Evolutionary conservation across 257 asterid species (phyloP).

Genomic region (Lycium ferocissimum): DNA sequence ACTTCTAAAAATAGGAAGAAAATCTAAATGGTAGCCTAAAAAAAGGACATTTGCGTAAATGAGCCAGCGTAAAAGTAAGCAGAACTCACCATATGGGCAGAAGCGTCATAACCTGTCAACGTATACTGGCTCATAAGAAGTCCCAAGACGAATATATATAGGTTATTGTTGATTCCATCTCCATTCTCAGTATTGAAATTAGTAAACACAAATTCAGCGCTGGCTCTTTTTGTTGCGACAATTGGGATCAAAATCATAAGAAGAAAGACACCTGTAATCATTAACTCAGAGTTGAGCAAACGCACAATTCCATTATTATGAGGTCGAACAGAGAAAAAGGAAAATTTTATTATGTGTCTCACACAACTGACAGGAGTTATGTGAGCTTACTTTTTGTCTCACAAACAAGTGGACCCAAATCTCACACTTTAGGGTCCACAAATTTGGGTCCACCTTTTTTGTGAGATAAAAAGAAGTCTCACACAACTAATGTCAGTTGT

Average conservation of each 20-base stretch:
- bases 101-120: conserved; percentile 89
- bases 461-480: too few species aligned
- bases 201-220: conserved; percentile 81
- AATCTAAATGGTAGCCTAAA: too few species aligned
- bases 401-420: too few species aligned
- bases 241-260: conserved; percentile 85
- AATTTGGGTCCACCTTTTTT: too few species aligned
- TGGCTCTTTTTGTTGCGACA: conserved; percentile 83
- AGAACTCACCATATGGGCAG: conserved; percentile 93
- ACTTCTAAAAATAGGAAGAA: too few species aligned
- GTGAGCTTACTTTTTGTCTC: too few species aligned
- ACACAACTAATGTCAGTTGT: too few species aligned
- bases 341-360: too few species aligned
- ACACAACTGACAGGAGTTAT: too few species aligned
- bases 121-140: conserved; percentile 98
- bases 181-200: conserved; percentile 82
- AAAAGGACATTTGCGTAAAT: too few species aligned
- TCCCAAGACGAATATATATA: conserved; percentile 83
- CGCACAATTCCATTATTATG: background rate
- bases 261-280: conserved; percentile 78
- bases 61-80: background rate
- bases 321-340: background rate
- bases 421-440: too few species aligned
- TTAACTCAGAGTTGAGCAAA: background rate
- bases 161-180: conserved; percentile 62